Conservation (phyloP, 768 basidiomycete genomes). For the Mycena metata region DNA sequence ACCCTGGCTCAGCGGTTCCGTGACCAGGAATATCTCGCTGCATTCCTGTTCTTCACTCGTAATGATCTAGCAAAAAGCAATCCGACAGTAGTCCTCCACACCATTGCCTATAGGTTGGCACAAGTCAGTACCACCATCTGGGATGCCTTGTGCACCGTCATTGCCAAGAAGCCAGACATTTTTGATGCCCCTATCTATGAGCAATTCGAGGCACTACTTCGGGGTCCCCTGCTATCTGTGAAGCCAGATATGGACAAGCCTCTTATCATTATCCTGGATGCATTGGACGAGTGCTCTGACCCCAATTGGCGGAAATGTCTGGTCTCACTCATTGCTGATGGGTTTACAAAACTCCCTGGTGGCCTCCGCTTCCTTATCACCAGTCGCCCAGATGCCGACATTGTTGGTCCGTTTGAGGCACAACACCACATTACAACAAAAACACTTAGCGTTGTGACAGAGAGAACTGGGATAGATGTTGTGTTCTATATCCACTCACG, state of each 20-base stretch:
- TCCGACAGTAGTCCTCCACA: slow-evolving; percentile 26
- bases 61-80: slow-evolving; percentile 14
- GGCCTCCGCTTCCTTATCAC: slow-evolving; percentile 40
- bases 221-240: slow-evolving; percentile 2
- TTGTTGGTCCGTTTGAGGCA: slow-evolving; percentile 17
- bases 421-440: too few relatives aligned
- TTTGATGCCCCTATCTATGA: slow-evolving; percentile 7
- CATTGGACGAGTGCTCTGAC: slow-evolving; percentile 40
- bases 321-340: slow-evolving; percentile 28
- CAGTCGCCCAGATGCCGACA: slow-evolving; percentile 37
- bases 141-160: not conserved
- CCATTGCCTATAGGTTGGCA: slow-evolving; percentile 28
- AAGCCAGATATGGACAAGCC: slow-evolving; percentile 6
- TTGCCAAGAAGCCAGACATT: not conserved
- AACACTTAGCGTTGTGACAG: too few relatives aligned
- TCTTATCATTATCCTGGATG: slow-evolving; percentile 42
- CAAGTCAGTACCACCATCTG: not conserved
- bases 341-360: slow-evolving; percentile 30
- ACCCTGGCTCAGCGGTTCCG: not conserved
- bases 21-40: slow-evolving; percentile 29
- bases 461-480: too few relatives aligned
- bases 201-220: slow-evolving; percentile 5
- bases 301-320: slow-evolving; percentile 18
- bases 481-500: too few relatives aligned
- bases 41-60: slow-evolving; percentile 40